These are phyloP conservation scores for Yamadazyma phyllophila DNA, from an alignment of 805 yeast species.

Conservation along the genomic window DNA sequence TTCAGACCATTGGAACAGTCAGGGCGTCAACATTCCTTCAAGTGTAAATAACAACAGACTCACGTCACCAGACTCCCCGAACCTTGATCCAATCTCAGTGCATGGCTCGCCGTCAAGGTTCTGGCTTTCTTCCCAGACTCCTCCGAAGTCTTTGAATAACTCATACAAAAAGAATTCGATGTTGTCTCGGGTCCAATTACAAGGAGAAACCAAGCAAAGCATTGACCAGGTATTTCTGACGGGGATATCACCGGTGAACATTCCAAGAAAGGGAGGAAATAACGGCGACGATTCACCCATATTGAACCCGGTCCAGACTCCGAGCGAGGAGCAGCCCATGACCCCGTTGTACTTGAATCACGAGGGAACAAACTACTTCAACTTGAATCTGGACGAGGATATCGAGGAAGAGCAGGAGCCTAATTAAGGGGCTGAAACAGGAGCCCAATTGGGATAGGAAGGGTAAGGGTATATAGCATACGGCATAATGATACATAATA, in stretches of 20 bases:
- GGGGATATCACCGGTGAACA: slow-evolving; percentile 9
- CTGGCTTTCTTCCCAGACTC: slow-evolving; percentile 52
- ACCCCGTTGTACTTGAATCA: slow-evolving; percentile 35
- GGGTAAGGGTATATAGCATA: slow-evolving; percentile 6
- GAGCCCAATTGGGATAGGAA: no score
- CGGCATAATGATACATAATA: not conserved
- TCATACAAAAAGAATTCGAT: slow-evolving; percentile 20
- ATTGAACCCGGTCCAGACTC: slow-evolving; percentile 42
- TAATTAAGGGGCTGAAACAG: not conserved
- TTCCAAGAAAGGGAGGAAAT: slow-evolving; percentile 1
- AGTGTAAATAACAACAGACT: slow-evolving; percentile 9
- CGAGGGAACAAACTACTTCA: slow-evolving; percentile 5
- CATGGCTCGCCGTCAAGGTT: slow-evolving; percentile 57
- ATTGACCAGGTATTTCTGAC: slow-evolving; percentile 1
- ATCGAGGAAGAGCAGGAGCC: slow-evolving; percentile 12
- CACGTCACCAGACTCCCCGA: slow-evolving; percentile 49
- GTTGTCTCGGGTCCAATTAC: slow-evolving; percentile 9
- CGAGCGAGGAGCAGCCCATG: slow-evolving; percentile 43
- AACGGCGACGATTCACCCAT: slow-evolving; percentile 25
- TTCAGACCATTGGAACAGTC: slow-evolving; percentile 15
- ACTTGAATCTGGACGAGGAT: not conserved
- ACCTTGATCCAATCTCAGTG: slow-evolving; percentile 48
- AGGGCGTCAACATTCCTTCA: slow-evolving; percentile 31
- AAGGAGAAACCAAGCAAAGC: not conserved
- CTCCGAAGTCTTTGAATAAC: slow-evolving; percentile 38